Evolutionary conservation across 805 yeast species (phyloP).

Genomic region (Hanseniaspora singularis): DNA sequence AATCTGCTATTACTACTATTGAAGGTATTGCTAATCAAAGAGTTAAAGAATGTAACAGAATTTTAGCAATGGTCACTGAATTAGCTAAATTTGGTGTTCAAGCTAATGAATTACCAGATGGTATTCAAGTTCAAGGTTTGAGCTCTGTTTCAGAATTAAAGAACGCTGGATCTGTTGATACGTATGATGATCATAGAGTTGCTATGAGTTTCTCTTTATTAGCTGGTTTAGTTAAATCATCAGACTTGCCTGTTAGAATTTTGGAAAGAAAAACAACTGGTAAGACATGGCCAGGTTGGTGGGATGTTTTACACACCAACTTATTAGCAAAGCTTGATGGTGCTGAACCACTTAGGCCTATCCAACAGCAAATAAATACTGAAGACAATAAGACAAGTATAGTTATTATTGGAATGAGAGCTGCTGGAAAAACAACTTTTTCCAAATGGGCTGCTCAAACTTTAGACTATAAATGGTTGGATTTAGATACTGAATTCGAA

Average conservation of each 20-base stretch:
- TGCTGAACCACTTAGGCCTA: slow-evolving; percentile 36
- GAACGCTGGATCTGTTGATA: slow-evolving; percentile 46
- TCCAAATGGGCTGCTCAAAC: slow-evolving; percentile 65
- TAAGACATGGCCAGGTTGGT: slow-evolving; percentile 99
- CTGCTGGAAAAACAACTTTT: slow-evolving; percentile 87
- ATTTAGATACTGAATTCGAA: slow-evolving; percentile 66
- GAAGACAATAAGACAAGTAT: slow-evolving; percentile 34
- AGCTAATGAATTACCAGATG: slow-evolving; percentile 81
- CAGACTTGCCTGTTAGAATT: slow-evolving; percentile 48
- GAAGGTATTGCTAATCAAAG: slow-evolving; percentile 96
- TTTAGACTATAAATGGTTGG: slow-evolving; percentile 57
- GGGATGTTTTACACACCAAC: slow-evolving; percentile 74
- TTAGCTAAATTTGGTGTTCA: slow-evolving; percentile 81
- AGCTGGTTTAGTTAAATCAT: slow-evolving; percentile 49
- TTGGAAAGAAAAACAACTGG: slow-evolving; percentile 87
- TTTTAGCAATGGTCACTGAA: slow-evolving; percentile 84
- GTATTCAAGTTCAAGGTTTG: slow-evolving; percentile 75
- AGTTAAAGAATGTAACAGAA: slow-evolving; percentile 94
- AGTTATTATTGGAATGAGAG: slow-evolving; percentile 91
- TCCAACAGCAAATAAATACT: slow-evolving; percentile 10
- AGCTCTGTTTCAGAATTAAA: slow-evolving; percentile 36
- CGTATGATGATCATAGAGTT: slow-evolving; percentile 94
- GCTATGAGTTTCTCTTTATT: slow-evolving; percentile 93
- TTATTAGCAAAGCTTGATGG: slow-evolving; percentile 64
- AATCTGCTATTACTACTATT: slow-evolving; percentile 50